Percentiles rank a stretch among this genome's conserved stretches.
phyloP scores from a whole-genome alignment of 495 filamentous ascomycete species.

The Bombardia bombarda region DNA sequence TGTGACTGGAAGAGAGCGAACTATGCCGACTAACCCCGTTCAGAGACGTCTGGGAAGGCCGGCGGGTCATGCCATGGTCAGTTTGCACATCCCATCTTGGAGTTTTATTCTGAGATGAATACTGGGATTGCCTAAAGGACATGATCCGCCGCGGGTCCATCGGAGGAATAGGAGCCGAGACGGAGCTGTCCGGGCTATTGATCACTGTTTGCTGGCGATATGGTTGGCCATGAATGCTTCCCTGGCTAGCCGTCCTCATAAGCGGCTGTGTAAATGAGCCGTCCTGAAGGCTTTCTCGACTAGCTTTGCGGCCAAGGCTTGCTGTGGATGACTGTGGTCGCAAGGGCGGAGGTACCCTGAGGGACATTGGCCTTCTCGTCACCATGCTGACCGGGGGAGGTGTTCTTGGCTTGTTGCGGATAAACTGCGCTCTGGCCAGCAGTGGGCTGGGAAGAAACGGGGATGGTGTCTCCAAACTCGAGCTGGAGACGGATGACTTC shows the following conservation, averaged over 20 bases:
- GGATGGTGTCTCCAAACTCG: constrained; percentile 15
- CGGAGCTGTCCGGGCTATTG: too few species aligned
- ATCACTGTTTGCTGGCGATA: constrained; percentile 6
- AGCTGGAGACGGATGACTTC: constrained; percentile 8
- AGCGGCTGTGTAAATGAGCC: constrained; percentile 14
- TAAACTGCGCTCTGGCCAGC: constrained; percentile 15
- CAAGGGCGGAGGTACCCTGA: constrained; percentile 32
- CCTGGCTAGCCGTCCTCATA: constrained; percentile 23
- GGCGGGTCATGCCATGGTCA: constrained; percentile 20
- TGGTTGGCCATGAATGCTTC: constrained; percentile 22
- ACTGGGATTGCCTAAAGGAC: constrained; percentile 13
- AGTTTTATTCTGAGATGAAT: constrained; percentile 5
- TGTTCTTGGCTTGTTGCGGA: constrained; percentile 12
- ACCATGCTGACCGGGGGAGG: constrained; percentile 28
- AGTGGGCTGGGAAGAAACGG: constrained; percentile 18
- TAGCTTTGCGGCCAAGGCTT: constrained; percentile 20
- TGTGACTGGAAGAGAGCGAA: constrained; percentile 17
- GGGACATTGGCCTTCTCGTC: constrained; percentile 22
- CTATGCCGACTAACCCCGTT: constrained; percentile 21
- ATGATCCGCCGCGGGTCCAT: constrained; percentile 19
- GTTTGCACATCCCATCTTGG: constrained; percentile 25
- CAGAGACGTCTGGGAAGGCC: constrained; percentile 20
- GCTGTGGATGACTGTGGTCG: constrained; percentile 30
- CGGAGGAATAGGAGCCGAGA: constrained; percentile 6
- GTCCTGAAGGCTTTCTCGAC: constrained; percentile 27